Conservation (phyloP, 129 eudicot species). For the Ambrosia artemisiifolia region DNA sequence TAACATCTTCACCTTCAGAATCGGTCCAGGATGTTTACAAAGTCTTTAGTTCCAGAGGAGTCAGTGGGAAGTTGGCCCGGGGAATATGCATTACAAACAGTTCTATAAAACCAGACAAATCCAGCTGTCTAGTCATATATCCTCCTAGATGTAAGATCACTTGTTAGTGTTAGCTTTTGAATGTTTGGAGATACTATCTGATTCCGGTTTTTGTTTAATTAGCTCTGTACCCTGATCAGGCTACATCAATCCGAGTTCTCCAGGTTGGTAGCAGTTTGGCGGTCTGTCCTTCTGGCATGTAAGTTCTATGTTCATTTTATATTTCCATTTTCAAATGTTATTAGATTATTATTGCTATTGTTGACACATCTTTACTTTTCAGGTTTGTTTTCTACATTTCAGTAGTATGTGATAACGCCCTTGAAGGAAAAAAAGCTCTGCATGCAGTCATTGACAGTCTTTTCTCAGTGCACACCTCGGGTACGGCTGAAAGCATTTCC, state of each 20-base stretch:
- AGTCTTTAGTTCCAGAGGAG: constrained; percentile 19
- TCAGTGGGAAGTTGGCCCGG: constrained; percentile 63
- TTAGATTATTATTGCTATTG: neutral
- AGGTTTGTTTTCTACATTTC: constrained; percentile 83
- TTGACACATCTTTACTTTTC: constrained; percentile 22
- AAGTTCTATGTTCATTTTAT: constrained; percentile 26
- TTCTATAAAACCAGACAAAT: constrained; percentile 54
- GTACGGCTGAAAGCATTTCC: constrained; percentile 31
- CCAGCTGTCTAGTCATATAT: constrained; percentile 67
- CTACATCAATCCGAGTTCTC: constrained; percentile 62
- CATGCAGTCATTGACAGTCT: constrained; percentile 58
- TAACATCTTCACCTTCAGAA: constrained; percentile 40
- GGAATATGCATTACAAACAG: constrained; percentile 74
- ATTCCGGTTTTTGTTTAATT: constrained; percentile 20
- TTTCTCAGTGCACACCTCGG: constrained; percentile 37
- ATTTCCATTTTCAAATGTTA: neutral
- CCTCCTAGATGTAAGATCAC: constrained; percentile 85
- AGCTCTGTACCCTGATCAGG: constrained; percentile 88
- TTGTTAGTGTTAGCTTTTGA: neutral
- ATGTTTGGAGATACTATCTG: constrained; percentile 12
- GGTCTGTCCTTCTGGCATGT: constrained; percentile 81
- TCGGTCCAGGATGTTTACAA: constrained; percentile 26
- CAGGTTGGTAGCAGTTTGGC: constrained; percentile 81
- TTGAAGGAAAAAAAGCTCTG: constrained; percentile 57
- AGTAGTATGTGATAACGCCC: constrained; percentile 59